These are phyloP conservation scores for Phanerodontia chrysosporium DNA, from an alignment of 768 basidiomycete species.

Conservation along the genomic window DNA sequence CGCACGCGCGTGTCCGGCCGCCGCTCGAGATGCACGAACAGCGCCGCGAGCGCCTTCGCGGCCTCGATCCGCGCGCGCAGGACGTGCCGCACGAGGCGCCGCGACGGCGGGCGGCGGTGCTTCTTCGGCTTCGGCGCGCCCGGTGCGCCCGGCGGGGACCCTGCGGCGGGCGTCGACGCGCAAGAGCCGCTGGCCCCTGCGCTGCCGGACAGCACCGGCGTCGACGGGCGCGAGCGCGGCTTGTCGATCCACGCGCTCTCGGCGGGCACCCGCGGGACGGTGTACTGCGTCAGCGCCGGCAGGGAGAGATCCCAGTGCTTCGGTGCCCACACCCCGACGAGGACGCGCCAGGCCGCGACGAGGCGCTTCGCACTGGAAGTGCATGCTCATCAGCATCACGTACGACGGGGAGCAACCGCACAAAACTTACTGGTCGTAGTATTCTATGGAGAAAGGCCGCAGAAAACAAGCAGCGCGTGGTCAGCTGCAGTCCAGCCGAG, in stretches of 20 bases:
- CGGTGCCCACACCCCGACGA: conserved; percentile 92
- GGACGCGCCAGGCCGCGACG: conserved; percentile 92
- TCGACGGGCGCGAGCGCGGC: conserved; percentile 28
- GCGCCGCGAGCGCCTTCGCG: conserved; percentile 64
- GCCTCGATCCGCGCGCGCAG: conserved; percentile 84
- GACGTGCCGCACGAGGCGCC: conserved; percentile 85
- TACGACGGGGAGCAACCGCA: conserved; percentile 9
- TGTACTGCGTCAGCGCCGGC: conserved; percentile 70
- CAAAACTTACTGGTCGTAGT: conserved; percentile 66
- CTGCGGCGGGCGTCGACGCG: conserved; percentile 13
- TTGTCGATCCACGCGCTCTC: conserved; percentile 70
- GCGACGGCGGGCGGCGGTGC: conserved; percentile 59
- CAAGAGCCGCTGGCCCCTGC: conserved; percentile 15
- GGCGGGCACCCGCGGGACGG: conserved; percentile 58
- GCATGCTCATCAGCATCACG: conserved; percentile 8
- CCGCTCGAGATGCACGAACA: conserved; percentile 61
- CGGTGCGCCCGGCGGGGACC: conserved; percentile 13
- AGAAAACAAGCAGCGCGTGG: background rate
- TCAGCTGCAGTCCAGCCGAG: background rate
- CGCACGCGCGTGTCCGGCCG: conserved; percentile 44
- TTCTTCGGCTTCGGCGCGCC: conserved; percentile 13
- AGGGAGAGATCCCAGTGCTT: conserved; percentile 77
- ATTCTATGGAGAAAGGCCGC: conserved; percentile 37
- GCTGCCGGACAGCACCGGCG: conserved; percentile 9
- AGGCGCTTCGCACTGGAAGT: conserved; percentile 71